Conservation (phyloP, 1,139 yeast genomes). For the Debaryomyces psychrophilus region DNA sequence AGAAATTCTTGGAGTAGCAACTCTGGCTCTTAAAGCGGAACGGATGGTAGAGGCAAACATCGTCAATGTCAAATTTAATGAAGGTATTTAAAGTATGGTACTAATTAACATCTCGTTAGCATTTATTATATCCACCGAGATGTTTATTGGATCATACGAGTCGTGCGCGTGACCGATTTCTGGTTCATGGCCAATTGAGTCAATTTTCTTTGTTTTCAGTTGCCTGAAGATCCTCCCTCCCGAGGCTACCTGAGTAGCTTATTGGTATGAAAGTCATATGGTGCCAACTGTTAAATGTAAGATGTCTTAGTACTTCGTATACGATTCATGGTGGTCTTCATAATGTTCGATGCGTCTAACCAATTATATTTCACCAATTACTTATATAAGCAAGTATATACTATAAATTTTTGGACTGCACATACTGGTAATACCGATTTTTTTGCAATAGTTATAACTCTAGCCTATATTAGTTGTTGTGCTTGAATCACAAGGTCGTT, state of each 20-base stretch:
- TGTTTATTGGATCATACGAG: conserved; percentile 21
- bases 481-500: background rate
- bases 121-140: conserved; percentile 12
- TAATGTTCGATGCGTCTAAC: conserved; percentile 4
- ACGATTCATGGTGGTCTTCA: background rate
- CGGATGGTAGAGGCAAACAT: conserved; percentile 58
- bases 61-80: conserved; percentile 9
- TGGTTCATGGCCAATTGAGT: background rate
- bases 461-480: background rate
- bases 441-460: conserved; percentile 3
- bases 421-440: background rate
- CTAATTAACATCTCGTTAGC: conserved; percentile 1
- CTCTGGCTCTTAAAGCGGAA: conserved; percentile 54
- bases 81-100: background rate
- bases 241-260: background rate
- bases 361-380: conserved; percentile 14
- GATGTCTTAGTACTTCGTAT: background rate
- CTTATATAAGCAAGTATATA: conserved; percentile 11
- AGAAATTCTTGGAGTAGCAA: conserved; percentile 30
- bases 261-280: background rate
- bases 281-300: background rate
- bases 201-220: background rate
- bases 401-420: background rate
- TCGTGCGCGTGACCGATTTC: conserved; percentile 13
- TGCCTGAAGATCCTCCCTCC: background rate